Conservation (phyloP, 2,329 filamentous ascomycete species). For the Ilyonectria robusta region DNA sequence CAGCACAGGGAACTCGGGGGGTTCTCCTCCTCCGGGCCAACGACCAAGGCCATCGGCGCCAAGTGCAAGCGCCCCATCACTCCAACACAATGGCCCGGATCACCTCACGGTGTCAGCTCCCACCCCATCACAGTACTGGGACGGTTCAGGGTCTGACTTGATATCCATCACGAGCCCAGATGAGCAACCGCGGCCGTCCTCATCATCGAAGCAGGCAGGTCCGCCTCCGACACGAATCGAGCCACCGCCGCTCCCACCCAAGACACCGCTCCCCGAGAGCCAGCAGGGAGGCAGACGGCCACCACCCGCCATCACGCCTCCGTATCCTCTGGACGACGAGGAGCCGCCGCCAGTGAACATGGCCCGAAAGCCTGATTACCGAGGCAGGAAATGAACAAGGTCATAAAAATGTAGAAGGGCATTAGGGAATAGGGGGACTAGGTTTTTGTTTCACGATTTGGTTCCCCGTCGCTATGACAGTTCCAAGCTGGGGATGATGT, state of each 20-base stretch:
- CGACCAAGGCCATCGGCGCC: conserved; percentile 49
- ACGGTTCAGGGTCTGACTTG: conserved; percentile 74
- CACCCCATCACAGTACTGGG: conserved; percentile 71
- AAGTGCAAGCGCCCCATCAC: conserved; percentile 48
- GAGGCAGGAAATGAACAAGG: conserved; percentile 55
- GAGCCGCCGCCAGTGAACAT: conserved; percentile 89
- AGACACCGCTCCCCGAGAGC: conserved; percentile 77
- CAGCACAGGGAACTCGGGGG: conserved; percentile 48
- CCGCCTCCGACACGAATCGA: conserved; percentile 60
- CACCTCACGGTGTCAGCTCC: conserved; percentile 70
- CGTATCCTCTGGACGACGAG: conserved; percentile 86
- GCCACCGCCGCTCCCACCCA: conserved; percentile 82
- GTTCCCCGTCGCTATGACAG: background rate
- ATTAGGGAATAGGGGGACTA: background rate
- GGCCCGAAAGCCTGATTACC: conserved; percentile 85
- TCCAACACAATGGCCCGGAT: conserved; percentile 62
- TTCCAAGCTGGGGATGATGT: conserved; percentile 10
- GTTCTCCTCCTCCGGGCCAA: conserved; percentile 47
- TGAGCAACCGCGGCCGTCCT: conserved; percentile 64
- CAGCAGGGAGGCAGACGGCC: conserved; percentile 52
- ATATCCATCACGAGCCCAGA: conserved; percentile 75
- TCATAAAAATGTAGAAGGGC: background rate
- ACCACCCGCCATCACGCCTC: conserved; percentile 64
- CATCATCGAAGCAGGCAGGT: conserved; percentile 52
- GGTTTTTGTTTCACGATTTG: conserved; percentile 11